Percentiles rank a stretch among this genome's conserved stretches.
Conservation (phyloP, 192 early-diverging fungal species). For the Entophlyctis luteolus region DNA sequence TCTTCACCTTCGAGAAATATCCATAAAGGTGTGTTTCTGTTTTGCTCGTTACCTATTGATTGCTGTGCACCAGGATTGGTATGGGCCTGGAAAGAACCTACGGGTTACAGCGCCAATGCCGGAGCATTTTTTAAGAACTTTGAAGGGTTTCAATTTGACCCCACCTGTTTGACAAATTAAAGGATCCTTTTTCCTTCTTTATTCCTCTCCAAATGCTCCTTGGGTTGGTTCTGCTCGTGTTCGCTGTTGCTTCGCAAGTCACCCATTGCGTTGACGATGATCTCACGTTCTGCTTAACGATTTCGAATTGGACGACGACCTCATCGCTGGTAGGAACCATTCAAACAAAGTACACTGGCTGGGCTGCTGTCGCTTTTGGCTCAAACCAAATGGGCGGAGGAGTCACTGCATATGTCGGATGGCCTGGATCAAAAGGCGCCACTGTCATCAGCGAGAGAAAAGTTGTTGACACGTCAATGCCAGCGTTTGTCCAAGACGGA, state of each 20-base stretch:
- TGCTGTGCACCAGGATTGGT: constrained; percentile 20
- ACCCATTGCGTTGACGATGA: neutral
- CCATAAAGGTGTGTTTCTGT: constrained; percentile 19
- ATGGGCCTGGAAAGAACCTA: constrained; percentile 10
- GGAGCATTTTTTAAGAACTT: constrained; percentile 9
- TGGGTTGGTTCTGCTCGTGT: neutral
- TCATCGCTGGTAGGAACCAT: neutral
- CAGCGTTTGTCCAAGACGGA: neutral
- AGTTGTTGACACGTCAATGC: neutral
- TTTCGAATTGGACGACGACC: neutral
- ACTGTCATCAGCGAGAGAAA: neutral
- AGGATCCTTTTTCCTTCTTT: neutral
- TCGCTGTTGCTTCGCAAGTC: neutral
- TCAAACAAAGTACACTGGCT: neutral
- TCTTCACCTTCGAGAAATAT: constrained; percentile 37
- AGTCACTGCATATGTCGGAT: neutral
- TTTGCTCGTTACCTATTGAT: neutral
- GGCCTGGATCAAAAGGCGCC: neutral
- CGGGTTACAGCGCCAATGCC: constrained; percentile 14
- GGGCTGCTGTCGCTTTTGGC: constrained; percentile 15
- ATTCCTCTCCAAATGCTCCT: neutral
- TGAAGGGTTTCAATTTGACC: constrained; percentile 6
- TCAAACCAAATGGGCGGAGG: neutral
- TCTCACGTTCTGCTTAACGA: neutral
- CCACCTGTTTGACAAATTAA: neutral